A percentile compares a stretch with the other conserved stretches of the same genome.
Conservation (phyloP, 2,329 filamentous ascomycete genomes). For the Aspergillus intermedius region DNA sequence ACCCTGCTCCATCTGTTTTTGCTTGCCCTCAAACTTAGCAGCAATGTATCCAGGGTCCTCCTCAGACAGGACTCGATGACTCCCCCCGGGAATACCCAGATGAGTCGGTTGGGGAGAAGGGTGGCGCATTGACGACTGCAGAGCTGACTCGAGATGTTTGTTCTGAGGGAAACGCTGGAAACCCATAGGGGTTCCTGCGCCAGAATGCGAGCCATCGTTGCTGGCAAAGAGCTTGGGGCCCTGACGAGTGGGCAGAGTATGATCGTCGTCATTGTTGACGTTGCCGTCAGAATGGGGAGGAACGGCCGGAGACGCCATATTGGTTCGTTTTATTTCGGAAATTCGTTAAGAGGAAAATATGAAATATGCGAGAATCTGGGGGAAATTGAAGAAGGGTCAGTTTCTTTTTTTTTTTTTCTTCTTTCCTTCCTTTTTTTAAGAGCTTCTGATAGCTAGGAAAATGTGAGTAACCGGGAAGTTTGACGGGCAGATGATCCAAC, state of each 20-base stretch:
- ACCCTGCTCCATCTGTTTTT: slow-evolving; percentile 80
- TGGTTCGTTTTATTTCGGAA: background rate
- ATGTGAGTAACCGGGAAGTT: background rate
- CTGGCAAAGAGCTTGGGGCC: slow-evolving; percentile 27
- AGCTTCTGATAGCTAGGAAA: background rate
- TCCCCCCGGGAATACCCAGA: slow-evolving; percentile 60
- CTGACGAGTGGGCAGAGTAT: slow-evolving; percentile 21
- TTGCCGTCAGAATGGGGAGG: slow-evolving; percentile 19
- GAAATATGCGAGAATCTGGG: slow-evolving; percentile 1
- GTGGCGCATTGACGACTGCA: slow-evolving; percentile 52
- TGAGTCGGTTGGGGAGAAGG: slow-evolving; percentile 87
- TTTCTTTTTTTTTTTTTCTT: no score
- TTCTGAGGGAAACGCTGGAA: slow-evolving; percentile 43
- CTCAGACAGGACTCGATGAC: slow-evolving; percentile 71
- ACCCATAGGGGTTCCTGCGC: slow-evolving; percentile 35
- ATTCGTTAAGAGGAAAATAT: background rate
- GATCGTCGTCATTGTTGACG: slow-evolving; percentile 20
- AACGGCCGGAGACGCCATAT: slow-evolving; percentile 25
- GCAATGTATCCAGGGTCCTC: slow-evolving; percentile 91
- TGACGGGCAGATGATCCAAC: background rate
- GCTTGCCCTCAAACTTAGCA: slow-evolving; percentile 87
- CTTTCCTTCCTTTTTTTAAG: no score
- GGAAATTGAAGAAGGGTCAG: background rate
- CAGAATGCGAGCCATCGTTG: slow-evolving; percentile 29
- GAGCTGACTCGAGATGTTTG: slow-evolving; percentile 51